Conservation (phyloP, 2,329 filamentous ascomycete species). For the Orbilia javanica region DNA sequence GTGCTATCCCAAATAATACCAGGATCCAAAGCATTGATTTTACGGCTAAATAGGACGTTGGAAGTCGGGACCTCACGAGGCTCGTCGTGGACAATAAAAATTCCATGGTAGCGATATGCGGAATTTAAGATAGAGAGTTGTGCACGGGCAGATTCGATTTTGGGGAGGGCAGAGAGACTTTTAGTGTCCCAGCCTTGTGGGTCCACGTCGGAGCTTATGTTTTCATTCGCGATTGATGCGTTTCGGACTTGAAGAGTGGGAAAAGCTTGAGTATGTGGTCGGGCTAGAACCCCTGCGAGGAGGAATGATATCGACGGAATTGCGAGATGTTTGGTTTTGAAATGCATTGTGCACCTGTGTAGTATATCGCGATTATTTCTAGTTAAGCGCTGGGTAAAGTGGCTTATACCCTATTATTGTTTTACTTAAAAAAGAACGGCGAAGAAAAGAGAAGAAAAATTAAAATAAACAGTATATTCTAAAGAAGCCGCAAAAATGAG, state of each 20-base stretch:
- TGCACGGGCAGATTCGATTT: constrained; percentile 11
- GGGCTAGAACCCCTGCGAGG: background rate
- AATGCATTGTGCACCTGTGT: too few species aligned
- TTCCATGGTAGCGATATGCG: constrained; percentile 1
- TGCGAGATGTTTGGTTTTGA: background rate
- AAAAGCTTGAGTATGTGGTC: background rate
- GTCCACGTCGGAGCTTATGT: background rate
- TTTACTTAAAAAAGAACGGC: too few species aligned
- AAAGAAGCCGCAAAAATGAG: too few species aligned
- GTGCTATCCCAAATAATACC: constrained; percentile 27
- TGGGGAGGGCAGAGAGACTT: background rate
- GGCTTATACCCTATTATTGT: too few species aligned
- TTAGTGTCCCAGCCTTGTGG: constrained; percentile 18
- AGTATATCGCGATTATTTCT: background rate
- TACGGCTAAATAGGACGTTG: constrained; percentile 9
- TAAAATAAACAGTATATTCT: too few species aligned
- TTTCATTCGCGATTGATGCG: background rate
- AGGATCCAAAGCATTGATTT: constrained; percentile 17
- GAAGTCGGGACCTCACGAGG: background rate
- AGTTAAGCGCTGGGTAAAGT: too few species aligned
- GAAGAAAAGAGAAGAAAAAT: too few species aligned
- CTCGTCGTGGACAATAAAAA: constrained; percentile 28
- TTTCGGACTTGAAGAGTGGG: background rate
- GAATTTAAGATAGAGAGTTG: constrained; percentile 16
- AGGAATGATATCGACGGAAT: background rate